phyloP scores from a whole-genome alignment of 106 monocot genomes.

The Allium sativum region DNA sequence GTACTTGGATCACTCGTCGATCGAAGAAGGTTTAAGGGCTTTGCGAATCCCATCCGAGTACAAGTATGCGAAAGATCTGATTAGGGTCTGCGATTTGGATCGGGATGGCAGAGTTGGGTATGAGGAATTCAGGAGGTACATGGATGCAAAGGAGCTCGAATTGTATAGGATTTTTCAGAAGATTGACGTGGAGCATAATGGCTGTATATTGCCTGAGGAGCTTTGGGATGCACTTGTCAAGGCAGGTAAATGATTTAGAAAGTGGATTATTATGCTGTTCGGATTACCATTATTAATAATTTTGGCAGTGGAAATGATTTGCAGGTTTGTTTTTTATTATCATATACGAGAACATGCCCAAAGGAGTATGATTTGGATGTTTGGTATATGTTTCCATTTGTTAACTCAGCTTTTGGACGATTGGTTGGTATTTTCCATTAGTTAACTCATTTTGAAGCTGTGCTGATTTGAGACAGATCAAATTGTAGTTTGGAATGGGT shows the following conservation, averaged over 20 bases:
- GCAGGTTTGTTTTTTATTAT: too few relatives aligned
- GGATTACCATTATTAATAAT: too few relatives aligned
- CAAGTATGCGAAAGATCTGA: constrained; percentile 81
- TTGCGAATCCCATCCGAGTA: constrained; percentile 72
- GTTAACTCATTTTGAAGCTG: too few relatives aligned
- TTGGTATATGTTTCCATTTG: too few relatives aligned
- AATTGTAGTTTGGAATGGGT: too few relatives aligned
- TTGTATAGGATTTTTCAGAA: constrained; percentile 92
- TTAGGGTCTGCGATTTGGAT: constrained; percentile 73
- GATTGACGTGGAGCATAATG: constrained; percentile 91
- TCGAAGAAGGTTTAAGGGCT: constrained; percentile 60
- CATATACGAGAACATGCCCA: too few relatives aligned
- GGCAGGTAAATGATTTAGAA: constrained; percentile 47
- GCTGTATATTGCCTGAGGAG: constrained; percentile 90
- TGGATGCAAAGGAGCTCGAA: constrained; percentile 90
- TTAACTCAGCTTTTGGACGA: too few relatives aligned
- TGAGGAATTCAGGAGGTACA: constrained; percentile 61
- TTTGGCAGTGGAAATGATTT: too few relatives aligned
- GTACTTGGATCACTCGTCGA: constrained; percentile 59
- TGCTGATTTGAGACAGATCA: too few relatives aligned
- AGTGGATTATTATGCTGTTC: not conserved
- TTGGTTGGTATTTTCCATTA: too few relatives aligned
- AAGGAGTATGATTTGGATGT: too few relatives aligned
- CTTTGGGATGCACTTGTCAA: constrained; percentile 87
- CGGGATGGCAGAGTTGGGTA: constrained; percentile 72